Conservation (phyloP, 73 alveolate species). For the Stentor coeruleus region DNA sequence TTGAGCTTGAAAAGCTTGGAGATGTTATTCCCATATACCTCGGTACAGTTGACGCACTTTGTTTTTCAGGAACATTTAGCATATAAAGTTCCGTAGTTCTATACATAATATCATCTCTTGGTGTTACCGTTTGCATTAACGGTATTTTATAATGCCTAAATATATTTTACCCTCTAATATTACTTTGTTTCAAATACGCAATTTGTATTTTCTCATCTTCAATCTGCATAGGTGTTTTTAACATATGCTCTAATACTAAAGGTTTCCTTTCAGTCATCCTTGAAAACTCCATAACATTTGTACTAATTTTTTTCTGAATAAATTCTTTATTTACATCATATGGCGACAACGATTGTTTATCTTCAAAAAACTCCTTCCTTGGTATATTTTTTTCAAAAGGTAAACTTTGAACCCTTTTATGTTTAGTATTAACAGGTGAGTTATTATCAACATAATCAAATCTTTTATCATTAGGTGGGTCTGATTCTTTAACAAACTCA, state of each 20-base stretch:
- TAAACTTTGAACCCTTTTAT: not conserved
- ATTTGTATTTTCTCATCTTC: not conserved
- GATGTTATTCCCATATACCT: not conserved
- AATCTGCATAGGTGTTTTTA: conserved; percentile 1
- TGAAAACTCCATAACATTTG: not conserved
- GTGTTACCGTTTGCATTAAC: not conserved
- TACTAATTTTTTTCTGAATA: not conserved
- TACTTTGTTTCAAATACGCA: conserved; percentile 1
- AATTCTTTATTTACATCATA: conserved; percentile 11
- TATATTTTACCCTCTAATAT: conserved; percentile 11
- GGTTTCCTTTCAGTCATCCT: not conserved
- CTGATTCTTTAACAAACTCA: not conserved
- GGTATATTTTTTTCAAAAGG: not conserved
- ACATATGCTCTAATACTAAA: conserved; percentile 13
- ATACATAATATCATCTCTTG: conserved; percentile 12
- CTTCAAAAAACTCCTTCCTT: conserved; percentile 23
- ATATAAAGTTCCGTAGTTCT: conserved; percentile 22
- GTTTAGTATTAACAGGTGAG: not conserved
- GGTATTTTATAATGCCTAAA: conserved; percentile 6
- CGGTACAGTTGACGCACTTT: not conserved
- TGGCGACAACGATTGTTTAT: not conserved
- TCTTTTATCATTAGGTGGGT: conserved; percentile 15
- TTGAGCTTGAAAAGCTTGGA: not conserved
- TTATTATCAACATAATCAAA: conserved; percentile 5
- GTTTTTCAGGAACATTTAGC: conserved; percentile 20